These are phyloP conservation scores for Rhododendron ferrugineum DNA, from an alignment of 148 eudicot genomes.

Conservation along the genomic window DNA sequence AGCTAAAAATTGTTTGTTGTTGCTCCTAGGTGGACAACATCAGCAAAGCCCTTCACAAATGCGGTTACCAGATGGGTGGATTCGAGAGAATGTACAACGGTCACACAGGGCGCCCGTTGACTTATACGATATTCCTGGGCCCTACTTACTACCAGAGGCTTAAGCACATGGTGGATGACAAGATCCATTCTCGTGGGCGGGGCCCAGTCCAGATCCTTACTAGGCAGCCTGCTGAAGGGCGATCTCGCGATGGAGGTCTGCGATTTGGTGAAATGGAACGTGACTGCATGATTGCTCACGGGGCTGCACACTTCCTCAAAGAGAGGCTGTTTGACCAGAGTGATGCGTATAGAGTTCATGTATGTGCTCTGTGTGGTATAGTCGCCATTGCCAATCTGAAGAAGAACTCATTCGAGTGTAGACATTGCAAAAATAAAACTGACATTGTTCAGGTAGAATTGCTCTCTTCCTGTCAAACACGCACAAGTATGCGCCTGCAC, in stretches of 20 bases:
- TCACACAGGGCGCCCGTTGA: conserved; percentile 74
- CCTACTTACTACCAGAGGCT: conserved; percentile 95
- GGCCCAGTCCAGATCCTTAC: conserved; percentile 95
- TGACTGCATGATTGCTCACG: conserved; percentile 97
- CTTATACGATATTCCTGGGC: conserved; percentile 86
- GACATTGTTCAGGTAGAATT: conserved; percentile 75
- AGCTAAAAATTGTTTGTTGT: background rate
- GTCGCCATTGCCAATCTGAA: conserved; percentile 85
- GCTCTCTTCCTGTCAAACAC: background rate
- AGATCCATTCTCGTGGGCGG: conserved; percentile 90
- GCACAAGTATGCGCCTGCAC: background rate
- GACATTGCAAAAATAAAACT: conserved; percentile 89
- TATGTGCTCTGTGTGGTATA: conserved; percentile 78
- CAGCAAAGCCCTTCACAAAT: conserved; percentile 89
- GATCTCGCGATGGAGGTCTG: conserved; percentile 96
- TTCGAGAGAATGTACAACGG: conserved; percentile 96
- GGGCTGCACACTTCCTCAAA: conserved; percentile 87
- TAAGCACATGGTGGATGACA: conserved; percentile 98
- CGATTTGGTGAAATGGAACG: conserved; percentile 97
- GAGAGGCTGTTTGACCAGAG: conserved; percentile 94
- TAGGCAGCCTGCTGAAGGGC: conserved; percentile 92
- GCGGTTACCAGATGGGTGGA: conserved; percentile 98
- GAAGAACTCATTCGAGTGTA: conserved; percentile 85
- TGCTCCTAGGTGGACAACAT: conserved; percentile 64
- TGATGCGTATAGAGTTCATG: conserved; percentile 90